These are phyloP conservation scores for Mycena citricolor DNA, from an alignment of 1,284 basidiomycete genomes.

Conservation along the genomic window DNA sequence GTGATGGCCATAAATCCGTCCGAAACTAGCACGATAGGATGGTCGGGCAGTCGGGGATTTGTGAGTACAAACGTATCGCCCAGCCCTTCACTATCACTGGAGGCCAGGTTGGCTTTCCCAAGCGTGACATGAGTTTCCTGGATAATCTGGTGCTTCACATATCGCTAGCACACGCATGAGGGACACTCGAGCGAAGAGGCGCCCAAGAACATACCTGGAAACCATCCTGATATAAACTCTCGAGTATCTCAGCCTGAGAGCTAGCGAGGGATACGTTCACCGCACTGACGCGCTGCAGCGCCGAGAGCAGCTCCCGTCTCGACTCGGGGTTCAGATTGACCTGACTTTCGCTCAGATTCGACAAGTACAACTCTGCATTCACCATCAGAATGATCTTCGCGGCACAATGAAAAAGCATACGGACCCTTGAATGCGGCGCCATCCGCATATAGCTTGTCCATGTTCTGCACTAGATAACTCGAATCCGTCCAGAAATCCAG, in stretches of 20 bases:
- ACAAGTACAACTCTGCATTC: slow-evolving; percentile 17
- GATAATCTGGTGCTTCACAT: slow-evolving; percentile 21
- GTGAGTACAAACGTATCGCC: slow-evolving; percentile 22
- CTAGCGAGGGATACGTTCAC: slow-evolving; percentile 4
- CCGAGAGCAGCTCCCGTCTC: slow-evolving; percentile 13
- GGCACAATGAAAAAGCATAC: not conserved
- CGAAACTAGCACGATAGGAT: slow-evolving; percentile 21
- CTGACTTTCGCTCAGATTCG: not conserved
- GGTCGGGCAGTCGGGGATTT: slow-evolving; percentile 21
- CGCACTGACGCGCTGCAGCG: slow-evolving; percentile 14
- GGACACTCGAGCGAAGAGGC: not conserved
- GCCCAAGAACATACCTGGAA: slow-evolving; percentile 12
- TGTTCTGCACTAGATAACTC: slow-evolving; percentile 12
- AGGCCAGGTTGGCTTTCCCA: slow-evolving; percentile 15
- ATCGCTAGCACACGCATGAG: slow-evolving; percentile 8
- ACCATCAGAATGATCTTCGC: not conserved
- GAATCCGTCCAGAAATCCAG: slow-evolving; percentile 20
- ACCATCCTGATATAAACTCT: slow-evolving; percentile 18
- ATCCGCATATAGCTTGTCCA: slow-evolving; percentile 5
- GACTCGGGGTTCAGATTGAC: slow-evolving; percentile 5
- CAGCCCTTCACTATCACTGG: slow-evolving; percentile 10
- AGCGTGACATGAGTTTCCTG: slow-evolving; percentile 21
- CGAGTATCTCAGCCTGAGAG: slow-evolving; percentile 14
- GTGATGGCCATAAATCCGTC: slow-evolving; percentile 21
- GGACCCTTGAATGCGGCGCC: slow-evolving; percentile 14